A percentile compares a stretch with the other conserved stretches of the same genome.
phyloP scores from a whole-genome alignment of 2,329 filamentous ascomycete genomes.

The Phaeosphaeriaceae sp. region DNA sequence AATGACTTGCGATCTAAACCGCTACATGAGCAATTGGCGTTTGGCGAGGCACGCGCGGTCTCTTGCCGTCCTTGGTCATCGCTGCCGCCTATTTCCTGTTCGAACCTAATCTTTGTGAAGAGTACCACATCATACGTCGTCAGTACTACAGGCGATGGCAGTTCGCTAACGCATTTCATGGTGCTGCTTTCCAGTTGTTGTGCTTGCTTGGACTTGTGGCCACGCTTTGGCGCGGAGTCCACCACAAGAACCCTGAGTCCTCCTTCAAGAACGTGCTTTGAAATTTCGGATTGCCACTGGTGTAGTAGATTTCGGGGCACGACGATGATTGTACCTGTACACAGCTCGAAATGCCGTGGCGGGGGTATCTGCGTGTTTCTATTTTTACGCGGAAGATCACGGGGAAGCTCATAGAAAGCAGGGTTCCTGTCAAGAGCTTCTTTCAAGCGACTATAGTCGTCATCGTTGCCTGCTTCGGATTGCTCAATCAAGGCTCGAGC shows the following conservation, averaged over 20 bases:
- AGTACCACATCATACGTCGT: conserved; percentile 77
- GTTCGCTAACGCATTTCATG: conserved; percentile 50
- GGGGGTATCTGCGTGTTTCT: conserved; percentile 51
- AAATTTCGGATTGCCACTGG: conserved; percentile 85
- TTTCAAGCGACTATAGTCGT: conserved; percentile 44
- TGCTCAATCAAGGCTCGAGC: conserved; percentile 73
- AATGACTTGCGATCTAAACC: conserved; percentile 53
- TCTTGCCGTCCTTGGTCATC: conserved; percentile 54
- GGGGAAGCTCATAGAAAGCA: conserved; percentile 51
- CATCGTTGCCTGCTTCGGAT: conserved; percentile 45
- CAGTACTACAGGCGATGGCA: conserved; percentile 68
- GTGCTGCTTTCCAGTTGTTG: conserved; percentile 15
- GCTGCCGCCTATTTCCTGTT: conserved; percentile 67
- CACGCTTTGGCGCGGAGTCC: conserved; percentile 45
- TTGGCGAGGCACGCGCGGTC: conserved; percentile 27
- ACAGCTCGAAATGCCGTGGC: conserved; percentile 67
- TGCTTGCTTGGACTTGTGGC: conserved; percentile 18
- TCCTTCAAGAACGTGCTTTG: conserved; percentile 71
- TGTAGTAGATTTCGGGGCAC: conserved; percentile 83
- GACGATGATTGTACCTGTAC: conserved; percentile 76
- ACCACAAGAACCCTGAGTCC: conserved; percentile 72
- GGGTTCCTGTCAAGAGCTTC: conserved; percentile 43
- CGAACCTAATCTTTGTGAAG: conserved; percentile 77
- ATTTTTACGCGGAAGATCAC: conserved; percentile 50
- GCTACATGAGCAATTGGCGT: conserved; percentile 52